These are phyloP conservation scores for Multifurca ochricompacta DNA, from an alignment of 768 basidiomycete species.

Conservation along the genomic window DNA sequence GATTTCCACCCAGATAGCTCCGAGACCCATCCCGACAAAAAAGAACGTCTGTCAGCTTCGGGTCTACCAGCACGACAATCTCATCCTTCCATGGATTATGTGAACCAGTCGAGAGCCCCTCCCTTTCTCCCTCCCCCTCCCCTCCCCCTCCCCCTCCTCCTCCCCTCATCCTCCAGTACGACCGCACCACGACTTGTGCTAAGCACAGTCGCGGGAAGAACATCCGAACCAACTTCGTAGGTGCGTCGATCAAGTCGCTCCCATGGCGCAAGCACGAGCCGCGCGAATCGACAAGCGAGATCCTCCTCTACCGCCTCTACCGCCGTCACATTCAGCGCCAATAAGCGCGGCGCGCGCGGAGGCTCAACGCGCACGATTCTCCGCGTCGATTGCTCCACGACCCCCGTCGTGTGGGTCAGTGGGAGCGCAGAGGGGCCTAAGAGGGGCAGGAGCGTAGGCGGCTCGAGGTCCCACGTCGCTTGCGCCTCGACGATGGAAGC, in stretches of 20 bases:
- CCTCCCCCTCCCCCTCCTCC: neutral
- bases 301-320: conserved; percentile 38
- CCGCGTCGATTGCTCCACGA: conserved; percentile 60
- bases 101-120: conserved; percentile 9
- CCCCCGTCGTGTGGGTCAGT: conserved; percentile 52
- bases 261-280: conserved; percentile 53
- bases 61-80: conserved; percentile 52
- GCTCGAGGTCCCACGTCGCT: conserved; percentile 11
- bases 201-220: conserved; percentile 31
- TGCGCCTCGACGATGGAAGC: neutral
- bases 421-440: conserved; percentile 53
- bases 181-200: conserved; percentile 33
- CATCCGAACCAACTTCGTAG: conserved; percentile 28
- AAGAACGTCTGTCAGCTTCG: conserved; percentile 31
- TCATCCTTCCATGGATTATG: conserved; percentile 50
- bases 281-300: conserved; percentile 39
- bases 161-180: conserved; percentile 22
- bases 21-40: conserved; percentile 49
- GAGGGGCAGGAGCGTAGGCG: conserved; percentile 30
- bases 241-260: conserved; percentile 30
- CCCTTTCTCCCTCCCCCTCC: no score
- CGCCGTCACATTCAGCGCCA: neutral
- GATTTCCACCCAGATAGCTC: conserved; percentile 64
- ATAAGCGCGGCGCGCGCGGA: conserved; percentile 29
- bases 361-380: conserved; percentile 41